Evolutionary conservation across 345 rosid genomes (phyloP), one percentile per base, ranked within the genome.

Genomic region (Camelina neglecta): DNA sequence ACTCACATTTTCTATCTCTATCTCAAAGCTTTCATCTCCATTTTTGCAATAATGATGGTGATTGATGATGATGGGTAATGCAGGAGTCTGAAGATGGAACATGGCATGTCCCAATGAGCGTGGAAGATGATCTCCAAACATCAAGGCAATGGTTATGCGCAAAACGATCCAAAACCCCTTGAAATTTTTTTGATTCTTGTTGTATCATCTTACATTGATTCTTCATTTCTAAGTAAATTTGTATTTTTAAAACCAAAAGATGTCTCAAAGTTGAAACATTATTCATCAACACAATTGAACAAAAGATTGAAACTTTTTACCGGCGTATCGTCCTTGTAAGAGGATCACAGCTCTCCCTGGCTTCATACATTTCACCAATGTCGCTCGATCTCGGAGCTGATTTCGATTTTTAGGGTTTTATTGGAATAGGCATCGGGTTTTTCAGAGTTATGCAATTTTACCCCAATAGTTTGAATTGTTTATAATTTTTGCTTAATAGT

Each of bases 71-170:
- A 35, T 45, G 39, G 2, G 41, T 35, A 4, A 71, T 81, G 81
- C 89, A 93, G 98, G 98, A 93, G 78, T 89, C 97, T 6, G 97
- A 91, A 75, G 81, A 75, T 67, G 98, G 98, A 51, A 84, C 81
- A 55, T 93, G 98, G 98, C 98, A 93, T 79, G 85, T 93, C 23
- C 98, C 98, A 45, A 81, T 84, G 21, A 78, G 78, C 49, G 77
- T 84, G 4, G 90, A 75, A 18, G 93, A 89, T 60, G 97, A 88
- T 72, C 70, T 87, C 7, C 91, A 88, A 74, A 79, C 79, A 24
- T 86, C 93, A 24, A 87, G 97, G 77, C 85, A 79, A 51, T 93
- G 98, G 98, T 66, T 93, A 56, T 91, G 98, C 48, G 85, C 92
- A 12, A 85, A 82, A 42, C 80, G 97, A 75, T 16, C 75, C 62